phyloP scores from a whole-genome alignment of 108 stramenopile genomes.

The Nitzschia putrida region DNA sequence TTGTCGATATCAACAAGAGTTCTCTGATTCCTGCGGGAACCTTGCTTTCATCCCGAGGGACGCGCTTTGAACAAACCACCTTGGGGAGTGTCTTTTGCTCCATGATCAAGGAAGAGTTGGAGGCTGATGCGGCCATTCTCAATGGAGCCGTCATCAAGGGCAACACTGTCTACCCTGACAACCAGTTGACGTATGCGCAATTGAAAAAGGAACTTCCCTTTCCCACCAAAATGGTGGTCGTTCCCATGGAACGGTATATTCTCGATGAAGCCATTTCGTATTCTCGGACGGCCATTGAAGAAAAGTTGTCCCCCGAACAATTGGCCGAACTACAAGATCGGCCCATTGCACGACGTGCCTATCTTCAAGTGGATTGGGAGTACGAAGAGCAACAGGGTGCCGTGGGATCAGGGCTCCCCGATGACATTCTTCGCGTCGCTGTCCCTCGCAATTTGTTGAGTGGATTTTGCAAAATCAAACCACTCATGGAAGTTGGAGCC shows the following conservation, averaged over 20 bases:
- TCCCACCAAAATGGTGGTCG: constrained; percentile 79
- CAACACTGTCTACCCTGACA: constrained; percentile 39
- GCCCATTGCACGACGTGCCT: constrained; percentile 43
- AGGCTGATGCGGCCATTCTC: constrained; percentile 64
- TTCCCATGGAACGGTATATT: constrained; percentile 59
- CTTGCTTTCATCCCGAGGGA: constrained; percentile 54
- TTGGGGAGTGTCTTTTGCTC: constrained; percentile 67
- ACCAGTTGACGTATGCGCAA: constrained; percentile 63
- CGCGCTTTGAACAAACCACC: constrained; percentile 68
- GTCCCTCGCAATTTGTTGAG: constrained; percentile 76
- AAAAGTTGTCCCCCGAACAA: constrained; percentile 6
- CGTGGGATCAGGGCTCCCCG: constrained; percentile 20
- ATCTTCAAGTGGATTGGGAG: constrained; percentile 70
- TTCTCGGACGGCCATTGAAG: constrained; percentile 60
- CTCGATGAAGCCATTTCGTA: constrained; percentile 63
- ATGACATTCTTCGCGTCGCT: constrained; percentile 58
- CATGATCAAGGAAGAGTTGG: constrained; percentile 64
- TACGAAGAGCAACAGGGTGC: constrained; percentile 17
- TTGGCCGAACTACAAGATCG: constrained; percentile 24
- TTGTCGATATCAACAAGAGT: constrained; percentile 42
- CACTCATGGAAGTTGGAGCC: constrained; percentile 65
- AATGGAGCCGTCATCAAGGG: constrained; percentile 82
- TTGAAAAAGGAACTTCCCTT: constrained; percentile 80
- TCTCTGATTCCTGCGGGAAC: constrained; percentile 37
- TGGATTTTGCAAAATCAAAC: constrained; percentile 79